A percentile compares a stretch with the other conserved stretches of the same genome.
These are phyloP conservation scores for Suillus variegatus DNA, from an alignment of 768 basidiomycete genomes.

Conservation along the genomic window DNA sequence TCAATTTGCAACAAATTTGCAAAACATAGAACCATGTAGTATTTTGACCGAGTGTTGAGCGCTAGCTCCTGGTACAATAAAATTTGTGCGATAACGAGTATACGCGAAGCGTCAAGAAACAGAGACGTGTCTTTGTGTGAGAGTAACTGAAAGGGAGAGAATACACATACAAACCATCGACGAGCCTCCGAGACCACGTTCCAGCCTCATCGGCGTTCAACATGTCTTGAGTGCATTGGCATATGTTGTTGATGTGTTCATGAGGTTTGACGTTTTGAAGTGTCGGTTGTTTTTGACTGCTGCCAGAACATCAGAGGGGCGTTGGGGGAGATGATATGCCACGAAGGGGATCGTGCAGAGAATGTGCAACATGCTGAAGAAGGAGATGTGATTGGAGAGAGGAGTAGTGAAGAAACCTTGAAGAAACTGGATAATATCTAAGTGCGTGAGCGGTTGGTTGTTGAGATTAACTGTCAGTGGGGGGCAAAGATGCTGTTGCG, in stretches of 20 bases:
- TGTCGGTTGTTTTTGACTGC: conserved; percentile 28
- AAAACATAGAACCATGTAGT: too few relatives aligned
- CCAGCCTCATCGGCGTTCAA: too few relatives aligned
- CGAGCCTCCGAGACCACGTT: too few relatives aligned
- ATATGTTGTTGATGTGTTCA: conserved; percentile 42
- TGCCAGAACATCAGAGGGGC: conserved; percentile 40
- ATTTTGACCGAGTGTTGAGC: too few relatives aligned
- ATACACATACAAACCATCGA: too few relatives aligned
- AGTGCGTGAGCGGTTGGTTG: too few relatives aligned
- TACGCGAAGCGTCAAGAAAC: neutral
- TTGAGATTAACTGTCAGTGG: too few relatives aligned
- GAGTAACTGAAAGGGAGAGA: neutral
- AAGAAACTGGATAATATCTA: too few relatives aligned
- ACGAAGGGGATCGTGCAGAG: conserved; percentile 48
- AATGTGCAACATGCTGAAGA: conserved; percentile 40
- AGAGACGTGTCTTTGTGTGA: neutral
- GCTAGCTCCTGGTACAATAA: too few relatives aligned
- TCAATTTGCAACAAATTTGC: too few relatives aligned
- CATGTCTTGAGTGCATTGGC: conserved; percentile 11
- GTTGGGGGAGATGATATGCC: conserved; percentile 30
- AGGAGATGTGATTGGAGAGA: conserved; percentile 36
- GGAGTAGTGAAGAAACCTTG: conserved; percentile 11
- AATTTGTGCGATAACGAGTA: too few relatives aligned
- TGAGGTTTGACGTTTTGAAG: conserved; percentile 35
- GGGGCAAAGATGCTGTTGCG: too few relatives aligned